Evolutionary conservation across 2,329 filamentous ascomycete species (phyloP), one percentile per base, ranked within the genome.

Genomic region (Pestalotiopsis sp.): DNA sequence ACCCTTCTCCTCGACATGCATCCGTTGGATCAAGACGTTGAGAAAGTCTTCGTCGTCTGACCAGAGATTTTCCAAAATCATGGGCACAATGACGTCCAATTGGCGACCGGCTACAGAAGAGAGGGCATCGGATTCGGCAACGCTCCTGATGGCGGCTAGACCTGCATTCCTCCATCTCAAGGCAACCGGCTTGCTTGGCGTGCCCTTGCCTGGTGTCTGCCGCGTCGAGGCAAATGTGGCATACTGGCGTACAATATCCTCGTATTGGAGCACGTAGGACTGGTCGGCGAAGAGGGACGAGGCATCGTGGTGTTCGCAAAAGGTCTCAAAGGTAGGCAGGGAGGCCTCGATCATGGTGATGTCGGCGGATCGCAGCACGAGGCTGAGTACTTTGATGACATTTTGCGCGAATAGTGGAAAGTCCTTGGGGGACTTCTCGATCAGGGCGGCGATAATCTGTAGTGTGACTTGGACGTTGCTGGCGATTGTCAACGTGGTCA

Each of bases 391-490:
- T 75, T 91, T 93, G 77, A 98, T 89, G 68, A 98, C 90, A 76
- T 93, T 94, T 71, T 89, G 88, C 62, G 94, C 94, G 78, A 97
- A 97, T 65, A 99, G 90, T 65, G 94, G 93, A 63, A 98, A 89
- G 79, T 98, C 95, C 78, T 95, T 92, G 70, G 94, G 92, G 58
- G 94, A 89, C 82, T 98, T 98, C 78, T 98, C 95, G 80, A 98
- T 94, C 75, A 99, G 87, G 61, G 95, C 94, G 70, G 92, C 91
- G 73, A 98, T 86, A 74, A 99, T 98, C 80, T 97, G 93, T 69
- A 99, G 90, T 2, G 95, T 98, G 72, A 99, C 94, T 80, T 97
- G 94, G 69, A 97, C 93, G 84, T 97, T 97, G 74, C 94, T 96
- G 63, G 68, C 56, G 64, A 17, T n/a, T 66, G 41, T 49, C 4